Evolutionary conservation across 2,329 filamentous ascomycete species (phyloP), one percentile per base, ranked within the genome.

Genomic region (Teratosphaeria destructans): DNA sequence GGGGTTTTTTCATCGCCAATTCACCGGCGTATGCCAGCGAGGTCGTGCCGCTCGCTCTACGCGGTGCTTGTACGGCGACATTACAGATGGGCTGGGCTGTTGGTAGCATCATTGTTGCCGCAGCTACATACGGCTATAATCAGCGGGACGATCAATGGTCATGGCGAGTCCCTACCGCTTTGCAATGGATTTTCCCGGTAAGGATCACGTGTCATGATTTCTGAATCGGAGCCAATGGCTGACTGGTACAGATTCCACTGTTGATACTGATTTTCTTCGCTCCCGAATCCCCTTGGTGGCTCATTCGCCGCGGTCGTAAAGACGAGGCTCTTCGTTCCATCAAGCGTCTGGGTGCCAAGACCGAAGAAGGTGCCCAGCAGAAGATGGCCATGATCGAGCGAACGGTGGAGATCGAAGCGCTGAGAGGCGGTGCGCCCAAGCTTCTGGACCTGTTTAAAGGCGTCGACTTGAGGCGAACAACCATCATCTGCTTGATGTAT

Each of bases 1-100:
- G 82, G 82, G 82, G 82, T 26, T 78, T 85, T 65, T 85, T 85
- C 69, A 82, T 84, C 62, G 81, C 82, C 65, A 84, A 84, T 67
- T 77, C 82, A 5, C 82, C 82, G 0, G 82, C 82, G 12, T 85
- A 85, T 73, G 80, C 77, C 68, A 73, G 72, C 65, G 82, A 85
- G 68, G 81, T 85, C 58, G 80, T 82, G 3, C 82, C 82, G 2
- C 75, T 85, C 56, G 72, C 71, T 63, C 69, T 85, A 61, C 73
- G 82, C 71, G 82, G 77, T 62, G 77, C 81, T 26, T 78, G 77
- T 8, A 84, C 82, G 3, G 78, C 81, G 70, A 84, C 80, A 75
- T 65, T 85, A 68, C 82, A 85, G 73, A 84, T 84, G 81, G 81
- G 79, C 72, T 85, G 82, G 82, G 78, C 81, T 23, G 79, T 85